Conservation (phyloP, 495 filamentous ascomycete genomes). For the Astrothelium subdiscretum region DNA sequence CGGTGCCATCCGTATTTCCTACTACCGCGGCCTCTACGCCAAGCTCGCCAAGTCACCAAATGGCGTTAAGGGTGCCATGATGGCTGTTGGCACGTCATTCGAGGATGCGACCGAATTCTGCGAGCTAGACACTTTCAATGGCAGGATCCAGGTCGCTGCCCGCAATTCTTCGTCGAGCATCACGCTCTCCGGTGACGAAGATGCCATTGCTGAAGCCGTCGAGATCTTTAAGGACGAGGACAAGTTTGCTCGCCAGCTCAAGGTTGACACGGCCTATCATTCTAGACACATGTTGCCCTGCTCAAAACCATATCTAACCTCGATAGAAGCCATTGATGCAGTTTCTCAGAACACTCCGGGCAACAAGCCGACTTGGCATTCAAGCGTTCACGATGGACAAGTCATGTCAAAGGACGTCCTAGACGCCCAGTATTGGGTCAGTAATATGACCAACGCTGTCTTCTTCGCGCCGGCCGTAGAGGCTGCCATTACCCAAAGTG, state of each 20-base stretch:
- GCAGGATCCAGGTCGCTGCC: background rate
- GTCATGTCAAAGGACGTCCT: background rate
- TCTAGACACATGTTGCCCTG: slow-evolving; percentile 46
- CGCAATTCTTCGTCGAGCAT: slow-evolving; percentile 47
- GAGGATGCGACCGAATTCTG: background rate
- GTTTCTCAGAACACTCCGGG: background rate
- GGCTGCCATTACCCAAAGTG: background rate
- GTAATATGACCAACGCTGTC: slow-evolving; percentile 8
- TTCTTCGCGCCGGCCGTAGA: slow-evolving; percentile 9
- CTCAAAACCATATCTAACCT: background rate
- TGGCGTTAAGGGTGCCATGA: slow-evolving; percentile 12
- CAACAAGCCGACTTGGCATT: background rate
- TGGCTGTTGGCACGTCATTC: slow-evolving; percentile 12
- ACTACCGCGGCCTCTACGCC: slow-evolving; percentile 25
- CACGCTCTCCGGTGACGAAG: slow-evolving; percentile 46
- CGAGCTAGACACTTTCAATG: background rate
- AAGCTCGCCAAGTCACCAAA: background rate
- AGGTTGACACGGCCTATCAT: slow-evolving; percentile 51
- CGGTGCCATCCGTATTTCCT: slow-evolving; percentile 34
- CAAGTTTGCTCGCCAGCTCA: slow-evolving; percentile 41
- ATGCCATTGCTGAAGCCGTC: slow-evolving; percentile 39
- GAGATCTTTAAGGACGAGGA: slow-evolving; percentile 31
- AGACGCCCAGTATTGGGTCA: slow-evolving; percentile 8
- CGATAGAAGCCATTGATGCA: background rate
- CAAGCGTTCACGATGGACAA: background rate